A percentile compares a stretch with the other conserved stretches of the same genome.
Evolutionary conservation across 495 filamentous ascomycete genomes (phyloP).

Genomic region (Niebla homalea): DNA sequence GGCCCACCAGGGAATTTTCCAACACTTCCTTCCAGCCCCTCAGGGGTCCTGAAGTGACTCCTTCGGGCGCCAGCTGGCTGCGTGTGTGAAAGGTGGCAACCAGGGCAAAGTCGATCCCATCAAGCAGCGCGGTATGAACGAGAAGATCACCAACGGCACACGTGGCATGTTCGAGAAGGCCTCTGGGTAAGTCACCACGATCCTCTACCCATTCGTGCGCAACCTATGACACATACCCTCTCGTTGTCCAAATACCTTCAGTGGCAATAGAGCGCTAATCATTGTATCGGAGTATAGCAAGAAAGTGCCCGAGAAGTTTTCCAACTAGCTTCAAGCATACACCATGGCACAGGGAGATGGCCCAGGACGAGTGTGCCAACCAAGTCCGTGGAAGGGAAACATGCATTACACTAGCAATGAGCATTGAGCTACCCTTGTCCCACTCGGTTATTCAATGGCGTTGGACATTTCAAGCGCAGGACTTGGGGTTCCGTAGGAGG

Average conservation of each 20-base stretch:
- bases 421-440: background rate
- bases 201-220: background rate
- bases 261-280: no score
- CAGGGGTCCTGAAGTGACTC: constrained; percentile 47
- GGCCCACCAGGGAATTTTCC: no score
- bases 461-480: no score
- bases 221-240: no score
- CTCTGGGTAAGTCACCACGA: constrained; percentile 35
- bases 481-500: no score
- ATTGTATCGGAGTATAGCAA: constrained; percentile 17
- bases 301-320: constrained; percentile 31
- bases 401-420: background rate
- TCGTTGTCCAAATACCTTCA: no score
- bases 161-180: constrained; percentile 47
- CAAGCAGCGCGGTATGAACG: constrained; percentile 40
- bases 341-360: background rate
- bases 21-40: no score
- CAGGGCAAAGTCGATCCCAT: constrained; percentile 31
- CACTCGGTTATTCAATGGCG: no score
- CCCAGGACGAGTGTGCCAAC: no score
- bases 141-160: constrained; percentile 50
- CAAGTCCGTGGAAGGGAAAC: no score
- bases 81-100: constrained; percentile 41
- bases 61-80: no score
- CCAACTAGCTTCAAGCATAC: constrained; percentile 21